These are phyloP conservation scores for Akanthomyces lecanii DNA, from an alignment of 2,329 filamentous ascomycete species.

Conservation along the genomic window DNA sequence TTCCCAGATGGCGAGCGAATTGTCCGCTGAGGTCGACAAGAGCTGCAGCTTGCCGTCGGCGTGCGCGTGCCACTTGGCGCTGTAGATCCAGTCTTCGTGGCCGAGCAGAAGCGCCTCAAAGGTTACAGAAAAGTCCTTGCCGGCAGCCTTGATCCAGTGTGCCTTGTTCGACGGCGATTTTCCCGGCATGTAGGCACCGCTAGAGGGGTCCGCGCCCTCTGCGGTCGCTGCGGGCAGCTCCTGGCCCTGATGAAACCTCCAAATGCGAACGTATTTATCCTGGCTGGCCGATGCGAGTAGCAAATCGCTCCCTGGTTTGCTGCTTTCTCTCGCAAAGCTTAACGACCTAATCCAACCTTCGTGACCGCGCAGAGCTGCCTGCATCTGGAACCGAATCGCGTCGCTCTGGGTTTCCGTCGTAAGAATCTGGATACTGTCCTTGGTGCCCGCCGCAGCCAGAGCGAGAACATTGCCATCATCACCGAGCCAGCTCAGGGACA, in stretches of 20 bases:
- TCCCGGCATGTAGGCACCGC: constrained; percentile 58
- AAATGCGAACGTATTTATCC: constrained; percentile 93
- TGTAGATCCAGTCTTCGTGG: constrained; percentile 98
- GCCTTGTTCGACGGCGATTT: constrained; percentile 85
- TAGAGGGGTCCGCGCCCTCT: constrained; percentile 51
- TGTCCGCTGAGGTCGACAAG: constrained; percentile 89
- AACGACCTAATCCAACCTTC: constrained; percentile 93
- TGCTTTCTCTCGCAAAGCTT: constrained; percentile 65
- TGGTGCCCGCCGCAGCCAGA: constrained; percentile 83
- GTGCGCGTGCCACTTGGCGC: constrained; percentile 65
- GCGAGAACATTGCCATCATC: constrained; percentile 51
- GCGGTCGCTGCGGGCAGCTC: constrained; percentile 55
- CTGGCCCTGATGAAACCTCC: constrained; percentile 73
- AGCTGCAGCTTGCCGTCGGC: constrained; percentile 59
- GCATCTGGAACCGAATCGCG: constrained; percentile 57
- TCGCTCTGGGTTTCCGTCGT: constrained; percentile 45
- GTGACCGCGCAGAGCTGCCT: constrained; percentile 78
- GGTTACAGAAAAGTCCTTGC: constrained; percentile 69
- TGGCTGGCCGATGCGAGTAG: constrained; percentile 91
- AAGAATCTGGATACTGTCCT: constrained; percentile 75
- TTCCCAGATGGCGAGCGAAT: constrained; percentile 91
- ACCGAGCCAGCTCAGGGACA: constrained; percentile 63
- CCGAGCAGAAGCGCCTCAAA: constrained; percentile 93
- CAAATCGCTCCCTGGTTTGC: constrained; percentile 57
- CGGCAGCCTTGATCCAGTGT: constrained; percentile 63